These are phyloP conservation scores for Scutellaria barbata DNA, from an alignment of 257 asterid genomes.

Conservation along the genomic window DNA sequence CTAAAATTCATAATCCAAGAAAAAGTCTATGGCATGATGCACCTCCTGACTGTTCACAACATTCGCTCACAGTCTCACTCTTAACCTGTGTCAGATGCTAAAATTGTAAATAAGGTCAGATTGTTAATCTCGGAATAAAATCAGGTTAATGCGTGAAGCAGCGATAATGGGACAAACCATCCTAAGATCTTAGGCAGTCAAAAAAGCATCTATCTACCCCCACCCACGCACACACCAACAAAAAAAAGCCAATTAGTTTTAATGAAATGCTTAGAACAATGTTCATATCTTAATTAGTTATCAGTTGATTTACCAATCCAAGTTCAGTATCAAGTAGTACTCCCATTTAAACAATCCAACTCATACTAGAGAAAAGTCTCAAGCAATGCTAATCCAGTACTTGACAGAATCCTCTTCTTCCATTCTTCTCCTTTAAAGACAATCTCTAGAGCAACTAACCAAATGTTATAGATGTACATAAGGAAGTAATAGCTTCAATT, in stretches of 20 bases:
- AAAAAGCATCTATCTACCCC: too few relatives aligned
- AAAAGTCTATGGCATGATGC: slow-evolving; percentile 7
- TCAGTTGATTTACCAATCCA: slow-evolving; percentile 11
- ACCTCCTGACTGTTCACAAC: slow-evolving; percentile 12
- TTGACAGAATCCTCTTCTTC: background rate
- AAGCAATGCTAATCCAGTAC: background rate
- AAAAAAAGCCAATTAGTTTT: too few relatives aligned
- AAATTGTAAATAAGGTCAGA: background rate
- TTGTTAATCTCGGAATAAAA: background rate
- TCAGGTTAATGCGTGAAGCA: background rate
- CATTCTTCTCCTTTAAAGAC: background rate
- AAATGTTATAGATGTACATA: slow-evolving; percentile 5
- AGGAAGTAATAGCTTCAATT: slow-evolving; percentile 25
- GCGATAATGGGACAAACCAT: background rate
- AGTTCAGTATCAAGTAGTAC: background rate
- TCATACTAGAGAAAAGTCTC: slow-evolving; percentile 20
- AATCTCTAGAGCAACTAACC: slow-evolving; percentile 6
- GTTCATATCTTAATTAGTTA: slow-evolving; percentile 8
- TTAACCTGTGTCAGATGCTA: background rate
- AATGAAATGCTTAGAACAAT: background rate
- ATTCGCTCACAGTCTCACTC: background rate
- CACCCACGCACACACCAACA: too few relatives aligned
- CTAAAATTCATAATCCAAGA: background rate
- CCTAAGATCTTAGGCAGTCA: too few relatives aligned
- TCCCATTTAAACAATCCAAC: background rate